Conservation (phyloP, 176 grass and related monocot species). For the Triticum dicoccoides region DNA sequence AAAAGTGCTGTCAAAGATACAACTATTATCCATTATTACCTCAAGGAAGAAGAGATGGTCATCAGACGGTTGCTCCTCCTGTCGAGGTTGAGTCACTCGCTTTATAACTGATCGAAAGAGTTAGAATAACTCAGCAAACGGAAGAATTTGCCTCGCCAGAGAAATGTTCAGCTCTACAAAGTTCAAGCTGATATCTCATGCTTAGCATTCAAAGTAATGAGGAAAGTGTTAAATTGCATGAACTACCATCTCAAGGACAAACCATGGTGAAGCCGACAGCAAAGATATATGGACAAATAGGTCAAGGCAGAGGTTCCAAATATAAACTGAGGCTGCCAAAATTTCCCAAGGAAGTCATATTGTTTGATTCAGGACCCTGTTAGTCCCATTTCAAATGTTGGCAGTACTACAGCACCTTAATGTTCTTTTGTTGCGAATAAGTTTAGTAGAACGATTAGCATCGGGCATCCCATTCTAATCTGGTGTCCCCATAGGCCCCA, state of each 20-base stretch:
- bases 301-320: neutral
- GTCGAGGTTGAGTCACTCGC: conserved; percentile 59
- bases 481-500: neutral
- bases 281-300: conserved; percentile 5
- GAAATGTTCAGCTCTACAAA: neutral
- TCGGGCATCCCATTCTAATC: neutral
- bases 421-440: neutral
- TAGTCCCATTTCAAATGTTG: neutral
- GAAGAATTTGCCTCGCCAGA: neutral
- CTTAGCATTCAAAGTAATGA: neutral
- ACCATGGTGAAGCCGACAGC: neutral
- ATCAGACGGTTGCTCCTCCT: conserved; percentile 75
- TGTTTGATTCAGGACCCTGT: neutral
- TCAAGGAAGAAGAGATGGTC: conserved; percentile 97
- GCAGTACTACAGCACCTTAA: neutral
- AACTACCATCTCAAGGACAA: neutral
- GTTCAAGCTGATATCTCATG: neutral
- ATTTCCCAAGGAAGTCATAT: neutral
- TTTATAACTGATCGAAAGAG: conserved; percentile 61
- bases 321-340: neutral
- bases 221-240: conserved; percentile 4
- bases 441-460: neutral
- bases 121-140: neutral
- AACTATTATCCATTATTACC: conserved; percentile 43
- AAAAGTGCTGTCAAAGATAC: neutral